These are phyloP conservation scores for Phaeosphaeria sp. DNA, from an alignment of 2,329 filamentous ascomycete species.

Conservation along the genomic window DNA sequence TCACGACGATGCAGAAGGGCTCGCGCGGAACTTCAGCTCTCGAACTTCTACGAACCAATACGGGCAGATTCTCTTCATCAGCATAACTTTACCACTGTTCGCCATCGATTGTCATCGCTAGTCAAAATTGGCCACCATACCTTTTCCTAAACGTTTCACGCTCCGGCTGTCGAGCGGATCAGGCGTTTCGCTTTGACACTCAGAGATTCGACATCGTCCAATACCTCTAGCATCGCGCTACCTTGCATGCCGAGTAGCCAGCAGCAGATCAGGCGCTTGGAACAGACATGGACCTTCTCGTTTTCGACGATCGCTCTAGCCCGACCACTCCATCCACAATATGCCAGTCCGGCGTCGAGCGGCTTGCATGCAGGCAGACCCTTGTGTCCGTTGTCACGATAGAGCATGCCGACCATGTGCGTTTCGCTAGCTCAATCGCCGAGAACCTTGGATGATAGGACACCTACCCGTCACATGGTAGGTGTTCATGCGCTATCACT, in stretches of 20 bases:
- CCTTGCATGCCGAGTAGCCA: background rate
- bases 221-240: background rate
- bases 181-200: background rate
- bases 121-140: background rate
- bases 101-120: background rate
- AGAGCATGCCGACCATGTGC: constrained; percentile 6
- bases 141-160: background rate
- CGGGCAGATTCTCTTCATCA: background rate
- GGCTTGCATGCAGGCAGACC: background rate
- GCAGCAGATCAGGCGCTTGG: background rate
- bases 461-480: background rate
- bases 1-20: background rate
- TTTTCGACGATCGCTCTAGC: constrained; percentile 5
- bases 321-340: constrained; percentile 10
- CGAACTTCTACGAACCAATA: background rate
- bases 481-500: background rate
- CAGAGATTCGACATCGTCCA: background rate
- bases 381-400: background rate
- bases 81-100: background rate
- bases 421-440: background rate
- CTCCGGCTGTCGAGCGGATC: background rate
- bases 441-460: background rate
- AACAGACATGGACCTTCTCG: background rate
- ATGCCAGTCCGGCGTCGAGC: constrained; percentile 6
- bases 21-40: background rate